Percentiles rank a stretch among this genome's conserved stretches.
Conservation (phyloP, 2,329 filamentous ascomycete genomes). For the Pseudovirgaria hyperparasitica region DNA sequence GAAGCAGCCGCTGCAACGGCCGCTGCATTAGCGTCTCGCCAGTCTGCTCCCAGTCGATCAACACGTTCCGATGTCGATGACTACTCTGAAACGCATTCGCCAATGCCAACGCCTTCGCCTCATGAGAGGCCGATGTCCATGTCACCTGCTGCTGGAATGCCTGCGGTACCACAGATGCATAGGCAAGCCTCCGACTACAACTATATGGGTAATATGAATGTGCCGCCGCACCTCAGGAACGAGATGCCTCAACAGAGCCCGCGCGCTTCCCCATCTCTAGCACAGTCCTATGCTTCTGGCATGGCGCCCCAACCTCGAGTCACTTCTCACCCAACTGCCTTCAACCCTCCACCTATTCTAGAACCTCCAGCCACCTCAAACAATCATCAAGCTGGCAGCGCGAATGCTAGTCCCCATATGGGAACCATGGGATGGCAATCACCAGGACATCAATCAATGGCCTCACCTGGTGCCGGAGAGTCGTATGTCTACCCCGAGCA, state of each 20-base stretch:
- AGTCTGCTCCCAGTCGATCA: conserved; percentile 33
- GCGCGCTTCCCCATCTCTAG: conserved; percentile 47
- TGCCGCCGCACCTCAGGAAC: conserved; percentile 70
- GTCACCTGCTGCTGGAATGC: conserved; percentile 66
- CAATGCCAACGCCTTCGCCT: conserved; percentile 70
- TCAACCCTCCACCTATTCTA: conserved; percentile 71
- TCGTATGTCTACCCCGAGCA: conserved; percentile 78
- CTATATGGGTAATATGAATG: conserved; percentile 65
- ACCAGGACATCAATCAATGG: conserved; percentile 60
- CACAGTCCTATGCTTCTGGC: conserved; percentile 49
- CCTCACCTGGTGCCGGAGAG: conserved; percentile 57
- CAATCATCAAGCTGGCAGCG: conserved; percentile 60
- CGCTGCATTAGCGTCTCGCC: conserved; percentile 58
- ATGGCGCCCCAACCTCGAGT: conserved; percentile 40
- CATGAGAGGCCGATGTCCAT: conserved; percentile 67
- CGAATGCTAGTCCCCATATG: conserved; percentile 80
- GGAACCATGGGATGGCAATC: conserved; percentile 72
- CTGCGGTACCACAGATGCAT: conserved; percentile 53
- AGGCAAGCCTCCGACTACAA: conserved; percentile 56
- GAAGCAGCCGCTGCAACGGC: conserved; percentile 84
- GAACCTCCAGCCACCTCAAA: conserved; percentile 72
- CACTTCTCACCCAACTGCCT: conserved; percentile 75
- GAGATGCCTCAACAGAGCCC: conserved; percentile 62
- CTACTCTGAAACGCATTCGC: conserved; percentile 59
- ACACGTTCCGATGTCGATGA: conserved; percentile 58